Base-by-base conservation (phyloP, 1,284 basidiomycete species). In the Sanguinoderma infundibulare region DNA sequence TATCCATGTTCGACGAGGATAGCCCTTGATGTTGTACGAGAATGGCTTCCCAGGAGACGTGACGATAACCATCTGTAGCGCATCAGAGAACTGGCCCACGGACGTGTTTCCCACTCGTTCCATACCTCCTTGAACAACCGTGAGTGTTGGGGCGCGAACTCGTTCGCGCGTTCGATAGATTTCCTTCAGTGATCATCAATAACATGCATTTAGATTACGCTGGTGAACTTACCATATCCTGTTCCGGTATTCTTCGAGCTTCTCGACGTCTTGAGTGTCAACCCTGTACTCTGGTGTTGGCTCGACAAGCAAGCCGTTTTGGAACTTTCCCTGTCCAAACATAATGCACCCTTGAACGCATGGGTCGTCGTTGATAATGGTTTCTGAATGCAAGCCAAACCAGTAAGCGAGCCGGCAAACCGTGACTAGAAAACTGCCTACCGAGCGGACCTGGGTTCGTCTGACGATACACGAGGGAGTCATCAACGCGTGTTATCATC, bases 381-480 rank as follows among this genome's bases (percentile, higher is more conserved):
- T 65, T 63, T 76, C 75, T 75, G 50, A 5, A 39, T 9, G 24
- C 46, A 39, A 9, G 24, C 53, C 4, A 70, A 17, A 49, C 17
- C 24, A 5, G 38, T 36, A 36, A 14, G 40, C 3, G 28, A 8
- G 9, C 15, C 10, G 3, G 9, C 24, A 50, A 12, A 9, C 22
- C 2, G 3, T 15, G 42, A 35, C 14, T 5, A 39, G 5, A 39
- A 39, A 7, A 15, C 3, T 54, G 24, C 14, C 5, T 36, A 78
- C 79, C 79, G 49, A 81, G 68, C 1, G 79, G 79, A 1, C 72
- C 75, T 0, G 80, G 80, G 60, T 81, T 82, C 2, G 77, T 80
- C 76, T 79, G n/a, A 5, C n/a, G 17, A 35, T 12, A 30, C 20
- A 15, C 14, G 34, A 34, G 17, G 20, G 14, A 20, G n/a, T 14